phyloP scores from a whole-genome alignment of 306 rosid species.

The Prunus salicina region DNA sequence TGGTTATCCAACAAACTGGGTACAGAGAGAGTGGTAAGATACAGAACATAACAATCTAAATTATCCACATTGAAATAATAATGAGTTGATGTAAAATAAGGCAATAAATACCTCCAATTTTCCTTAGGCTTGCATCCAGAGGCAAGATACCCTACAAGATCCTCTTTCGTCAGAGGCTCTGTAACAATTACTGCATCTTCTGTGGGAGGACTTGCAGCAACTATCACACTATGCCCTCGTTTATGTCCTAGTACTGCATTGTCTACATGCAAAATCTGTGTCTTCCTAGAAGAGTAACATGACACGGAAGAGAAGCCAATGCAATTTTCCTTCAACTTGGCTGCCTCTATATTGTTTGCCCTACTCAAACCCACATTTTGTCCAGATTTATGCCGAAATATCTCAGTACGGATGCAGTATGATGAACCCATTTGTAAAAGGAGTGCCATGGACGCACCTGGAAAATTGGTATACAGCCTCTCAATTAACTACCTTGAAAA shows the following conservation, averaged over 20 bases:
- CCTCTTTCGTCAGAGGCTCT: slow-evolving; percentile 71
- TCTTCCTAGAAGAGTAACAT: slow-evolving; percentile 32
- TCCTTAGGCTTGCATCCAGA: slow-evolving; percentile 70
- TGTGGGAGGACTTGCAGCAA: slow-evolving; percentile 91
- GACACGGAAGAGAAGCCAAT: slow-evolving; percentile 38
- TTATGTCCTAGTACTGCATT: slow-evolving; percentile 18
- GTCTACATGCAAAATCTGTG: slow-evolving; percentile 32
- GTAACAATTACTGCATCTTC: slow-evolving; percentile 78
- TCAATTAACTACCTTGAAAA: slow-evolving; percentile 2
- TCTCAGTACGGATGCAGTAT: slow-evolving; percentile 29
- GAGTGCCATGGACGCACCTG: slow-evolving; percentile 53
- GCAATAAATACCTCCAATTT: slow-evolving; percentile 62
- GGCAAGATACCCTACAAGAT: slow-evolving; percentile 79
- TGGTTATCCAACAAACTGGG: not conserved
- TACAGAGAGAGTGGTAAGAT: not conserved
- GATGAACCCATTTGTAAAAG: slow-evolving; percentile 39
- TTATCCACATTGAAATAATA: not conserved
- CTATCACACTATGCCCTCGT: slow-evolving; percentile 44
- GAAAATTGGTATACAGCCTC: not conserved
- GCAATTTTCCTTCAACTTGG: slow-evolving; percentile 38
- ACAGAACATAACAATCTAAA: not conserved
- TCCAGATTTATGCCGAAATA: slow-evolving; percentile 31
- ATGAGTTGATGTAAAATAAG: not conserved
- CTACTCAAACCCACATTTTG: slow-evolving; percentile 15
- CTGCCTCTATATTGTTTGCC: slow-evolving; percentile 32